These are phyloP conservation scores for Pythium dissotocum DNA, from an alignment of 352 stramenopile genomes.

Conservation along the genomic window DNA sequence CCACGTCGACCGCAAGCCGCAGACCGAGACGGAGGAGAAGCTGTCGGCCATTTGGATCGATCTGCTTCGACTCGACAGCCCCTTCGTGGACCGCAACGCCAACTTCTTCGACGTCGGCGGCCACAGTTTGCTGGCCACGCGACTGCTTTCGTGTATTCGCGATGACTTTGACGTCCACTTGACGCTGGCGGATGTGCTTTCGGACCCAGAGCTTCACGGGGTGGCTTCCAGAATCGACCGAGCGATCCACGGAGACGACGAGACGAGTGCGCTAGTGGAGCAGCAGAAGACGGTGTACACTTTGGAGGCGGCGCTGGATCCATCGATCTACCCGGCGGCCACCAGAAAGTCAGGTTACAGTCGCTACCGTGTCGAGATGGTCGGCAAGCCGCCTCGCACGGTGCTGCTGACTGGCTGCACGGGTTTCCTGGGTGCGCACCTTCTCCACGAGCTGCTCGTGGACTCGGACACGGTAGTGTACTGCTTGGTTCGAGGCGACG, in stretches of 20 bases:
- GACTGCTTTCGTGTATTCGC: constrained; percentile 70
- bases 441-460: constrained; percentile 82
- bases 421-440: constrained; percentile 86
- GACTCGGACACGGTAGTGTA: constrained; percentile 73
- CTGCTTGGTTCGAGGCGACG: constrained; percentile 73
- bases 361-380: constrained; percentile 81
- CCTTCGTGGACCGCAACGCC: constrained; percentile 52
- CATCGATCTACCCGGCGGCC: constrained; percentile 69
- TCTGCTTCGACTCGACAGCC: constrained; percentile 61
- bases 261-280: neutral
- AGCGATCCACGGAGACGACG: constrained; percentile 15
- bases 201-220: constrained; percentile 50
- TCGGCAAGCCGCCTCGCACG: constrained; percentile 63
- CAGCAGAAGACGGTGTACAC: constrained; percentile 49
- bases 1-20: constrained; percentile 39
- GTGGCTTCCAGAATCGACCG: constrained; percentile 59
- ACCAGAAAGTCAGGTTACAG: constrained; percentile 76
- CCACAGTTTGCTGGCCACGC: constrained; percentile 75
- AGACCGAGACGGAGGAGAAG: constrained; percentile 61
- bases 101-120: constrained; percentile 86
- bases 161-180: constrained; percentile 65
- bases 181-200: constrained; percentile 77
- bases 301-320: constrained; percentile 64
- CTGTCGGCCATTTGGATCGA: constrained; percentile 68
- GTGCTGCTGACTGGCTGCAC: constrained; percentile 91